Evolutionary conservation across 2,329 filamentous ascomycete species (phyloP), one percentile per base, ranked within the genome.

Genomic region (Diaporthe nobilis): DNA sequence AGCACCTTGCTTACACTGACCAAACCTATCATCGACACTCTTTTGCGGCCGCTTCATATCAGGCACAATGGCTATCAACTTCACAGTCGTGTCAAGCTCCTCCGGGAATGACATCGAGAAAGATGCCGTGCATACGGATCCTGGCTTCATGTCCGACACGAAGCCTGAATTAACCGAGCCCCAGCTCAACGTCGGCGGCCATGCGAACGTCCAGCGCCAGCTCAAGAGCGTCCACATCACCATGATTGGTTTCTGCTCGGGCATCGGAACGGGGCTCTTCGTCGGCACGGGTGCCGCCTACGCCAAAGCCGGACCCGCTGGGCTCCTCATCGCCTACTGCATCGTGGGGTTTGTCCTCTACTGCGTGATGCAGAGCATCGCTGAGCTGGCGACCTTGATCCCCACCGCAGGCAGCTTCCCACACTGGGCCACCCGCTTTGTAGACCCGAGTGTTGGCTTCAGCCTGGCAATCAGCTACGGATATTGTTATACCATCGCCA

Each of bases 201-300:
- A 77, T 44, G 75, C 75, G 44, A 77, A 77, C 61, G 73, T 75
- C 73, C 75, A 77, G 55, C 73, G 75, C 22, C 73, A 77, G 61
- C 75, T 77, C 34, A 74, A 71, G 58, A 73, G 73, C 55, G 74
- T 77, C 61, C 75, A 77, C 34, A 71, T 77, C 47, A 77, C 75
- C 28, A 78, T 78, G 77, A 78, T 78, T 37, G 77, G 76, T 5
- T 77, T 78, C 53, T 77, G 77, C 55, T 76, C 76, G 28, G 77
- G 77, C 5, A 78, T 78, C 42, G 77, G 77, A 5, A 79, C 78
- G 4, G 78, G 78, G 20, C 71, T 79, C 25, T 79, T 79, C 68
- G 60, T 79, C 28, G 77, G 78, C 3, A 77, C 78, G 6, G 78
- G 72, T 10, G 44, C 57, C 25, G 74, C 75, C 28, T 75, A 79